These are phyloP conservation scores for Chaetomium tenue DNA, from an alignment of 495 filamentous ascomycete genomes.

Conservation along the genomic window DNA sequence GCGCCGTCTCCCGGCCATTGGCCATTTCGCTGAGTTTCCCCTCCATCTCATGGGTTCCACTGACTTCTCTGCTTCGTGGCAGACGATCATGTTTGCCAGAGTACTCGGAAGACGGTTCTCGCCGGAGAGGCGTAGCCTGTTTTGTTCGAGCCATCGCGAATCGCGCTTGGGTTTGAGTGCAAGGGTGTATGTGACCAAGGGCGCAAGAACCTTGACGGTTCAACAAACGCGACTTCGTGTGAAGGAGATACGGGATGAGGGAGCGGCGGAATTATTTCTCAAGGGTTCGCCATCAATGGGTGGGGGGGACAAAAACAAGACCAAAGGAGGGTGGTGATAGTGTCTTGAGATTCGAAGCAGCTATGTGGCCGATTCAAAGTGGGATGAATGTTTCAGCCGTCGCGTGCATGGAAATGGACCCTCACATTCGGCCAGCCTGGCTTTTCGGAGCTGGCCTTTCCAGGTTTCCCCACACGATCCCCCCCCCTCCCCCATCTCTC, in stretches of 20 bases:
- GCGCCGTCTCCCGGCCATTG: background rate
- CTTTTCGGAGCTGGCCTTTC: conserved; percentile 20
- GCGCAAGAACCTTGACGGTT: conserved; percentile 18
- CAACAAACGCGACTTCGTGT: background rate
- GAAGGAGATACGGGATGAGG: background rate
- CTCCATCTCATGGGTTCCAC: conserved; percentile 10
- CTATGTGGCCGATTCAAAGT: background rate
- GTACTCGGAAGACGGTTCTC: conserved; percentile 64
- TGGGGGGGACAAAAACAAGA: background rate
- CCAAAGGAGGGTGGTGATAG: conserved; percentile 12
- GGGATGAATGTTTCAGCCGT: background rate
- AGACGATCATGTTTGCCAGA: conserved; percentile 41
- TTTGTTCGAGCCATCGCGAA: conserved; percentile 69
- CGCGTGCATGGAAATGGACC: background rate
- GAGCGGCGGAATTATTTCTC: background rate
- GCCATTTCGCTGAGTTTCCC: conserved; percentile 43
- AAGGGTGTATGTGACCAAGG: background rate
- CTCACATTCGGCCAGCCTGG: conserved; percentile 26
- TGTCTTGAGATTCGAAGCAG: background rate
- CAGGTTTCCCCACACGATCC: conserved; percentile 4
- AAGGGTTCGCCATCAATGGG: background rate
- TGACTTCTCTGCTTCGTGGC: conserved; percentile 34
- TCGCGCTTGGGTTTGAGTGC: background rate
- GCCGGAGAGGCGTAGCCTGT: conserved; percentile 63
- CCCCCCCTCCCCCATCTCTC: background rate